Evolutionary conservation across 2,329 filamentous ascomycete genomes (phyloP).

Genomic region (Penicillium sp.): DNA sequence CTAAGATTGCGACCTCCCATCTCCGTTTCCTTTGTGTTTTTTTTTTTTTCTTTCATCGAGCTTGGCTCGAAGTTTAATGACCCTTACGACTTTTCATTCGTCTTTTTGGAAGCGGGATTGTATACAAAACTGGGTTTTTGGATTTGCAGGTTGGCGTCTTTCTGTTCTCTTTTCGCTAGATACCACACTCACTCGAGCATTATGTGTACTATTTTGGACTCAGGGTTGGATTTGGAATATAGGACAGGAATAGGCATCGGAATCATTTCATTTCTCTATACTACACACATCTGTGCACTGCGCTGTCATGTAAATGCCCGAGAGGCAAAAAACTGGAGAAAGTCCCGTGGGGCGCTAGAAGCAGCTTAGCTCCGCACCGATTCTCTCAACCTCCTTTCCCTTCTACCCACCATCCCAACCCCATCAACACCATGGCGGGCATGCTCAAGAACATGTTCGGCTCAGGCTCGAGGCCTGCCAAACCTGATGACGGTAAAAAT

Average conservation of each 20-base stretch:
- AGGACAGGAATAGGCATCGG: background rate
- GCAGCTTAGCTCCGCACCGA: slow-evolving; percentile 26
- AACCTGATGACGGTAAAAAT: slow-evolving; percentile 38
- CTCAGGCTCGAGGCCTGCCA: slow-evolving; percentile 30
- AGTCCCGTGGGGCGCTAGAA: slow-evolving; percentile 42
- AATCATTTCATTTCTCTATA: background rate
- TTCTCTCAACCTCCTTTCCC: slow-evolving; percentile 25
- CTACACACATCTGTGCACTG: background rate
- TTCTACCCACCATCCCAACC: slow-evolving; percentile 19
- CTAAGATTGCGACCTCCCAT: slow-evolving; percentile 19
- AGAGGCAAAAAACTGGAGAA: slow-evolving; percentile 35
- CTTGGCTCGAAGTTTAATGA: slow-evolving; percentile 19
- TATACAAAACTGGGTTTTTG: slow-evolving; percentile 28
- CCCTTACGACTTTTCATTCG: slow-evolving; percentile 20
- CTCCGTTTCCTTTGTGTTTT: slow-evolving; percentile 1
- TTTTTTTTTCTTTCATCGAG: slow-evolving; percentile 5
- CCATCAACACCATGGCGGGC: slow-evolving; percentile 34
- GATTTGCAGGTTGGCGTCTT: slow-evolving; percentile 21
- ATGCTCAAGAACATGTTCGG: slow-evolving; percentile 42
- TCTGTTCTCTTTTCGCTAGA: slow-evolving; percentile 25
- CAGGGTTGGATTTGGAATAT: slow-evolving; percentile 22
- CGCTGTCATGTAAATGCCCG: background rate
- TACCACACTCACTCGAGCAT: slow-evolving; percentile 30
- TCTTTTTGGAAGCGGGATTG: slow-evolving; percentile 27
- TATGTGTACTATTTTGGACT: slow-evolving; percentile 21